Evolutionary conservation across 352 stramenopile genomes (phyloP).

Genomic region (Lagenidium giganteum): DNA sequence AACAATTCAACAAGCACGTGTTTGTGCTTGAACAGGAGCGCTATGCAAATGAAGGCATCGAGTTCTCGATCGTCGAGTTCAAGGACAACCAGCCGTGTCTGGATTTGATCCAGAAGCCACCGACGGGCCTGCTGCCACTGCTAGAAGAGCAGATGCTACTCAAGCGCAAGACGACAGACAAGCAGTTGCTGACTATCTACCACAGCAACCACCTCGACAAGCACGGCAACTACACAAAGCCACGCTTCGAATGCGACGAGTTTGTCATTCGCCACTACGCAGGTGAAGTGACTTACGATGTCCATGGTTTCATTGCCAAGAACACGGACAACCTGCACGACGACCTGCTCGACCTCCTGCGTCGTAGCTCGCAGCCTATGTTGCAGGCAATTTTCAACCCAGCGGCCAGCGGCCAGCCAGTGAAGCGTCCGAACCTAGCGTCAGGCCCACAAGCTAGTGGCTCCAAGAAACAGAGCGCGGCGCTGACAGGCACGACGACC

Average conservation of each 20-base stretch:
- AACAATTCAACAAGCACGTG: conserved; percentile 84
- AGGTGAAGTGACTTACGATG: conserved; percentile 68
- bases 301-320: conserved; percentile 78
- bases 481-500: conserved; percentile 43
- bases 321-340: conserved; percentile 84
- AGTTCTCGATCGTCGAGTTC: conserved; percentile 66
- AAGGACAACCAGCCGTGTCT: conserved; percentile 66
- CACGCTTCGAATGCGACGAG: conserved; percentile 65
- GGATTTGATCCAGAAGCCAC: conserved; percentile 70
- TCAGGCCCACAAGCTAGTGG: no score
- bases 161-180: conserved; percentile 71
- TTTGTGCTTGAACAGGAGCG: conserved; percentile 71
- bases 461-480: conserved; percentile 40
- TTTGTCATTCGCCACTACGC: conserved; percentile 80
- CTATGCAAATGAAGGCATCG: conserved; percentile 62
- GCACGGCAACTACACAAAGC: conserved; percentile 54
- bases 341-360: conserved; percentile 66
- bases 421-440: conserved; percentile 9
- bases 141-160: conserved; percentile 80
- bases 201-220: conserved; percentile 62
- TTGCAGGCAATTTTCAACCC: conserved; percentile 43
- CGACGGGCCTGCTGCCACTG: conserved; percentile 63
- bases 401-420: conserved; percentile 11
- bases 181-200: conserved; percentile 70
- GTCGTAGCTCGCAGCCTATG: conserved; percentile 47